Percentiles rank a stretch among this genome's conserved stretches.
These are phyloP conservation scores for Sporobolomyces phaffii DNA, from an alignment of 768 basidiomycete genomes.

Conservation along the genomic window DNA sequence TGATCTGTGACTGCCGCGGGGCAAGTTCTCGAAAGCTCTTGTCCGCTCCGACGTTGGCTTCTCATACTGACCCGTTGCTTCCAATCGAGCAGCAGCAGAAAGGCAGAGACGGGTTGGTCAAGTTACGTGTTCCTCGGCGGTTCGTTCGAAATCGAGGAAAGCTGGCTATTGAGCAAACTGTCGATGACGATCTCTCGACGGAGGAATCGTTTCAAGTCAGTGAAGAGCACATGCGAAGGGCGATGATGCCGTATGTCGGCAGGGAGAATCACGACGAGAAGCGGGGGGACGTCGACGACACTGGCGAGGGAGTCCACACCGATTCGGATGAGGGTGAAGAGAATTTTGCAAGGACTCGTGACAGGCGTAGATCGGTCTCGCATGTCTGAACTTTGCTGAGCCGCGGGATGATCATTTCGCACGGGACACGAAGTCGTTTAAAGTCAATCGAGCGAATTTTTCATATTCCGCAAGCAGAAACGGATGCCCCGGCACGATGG, in stretches of 20 bases:
- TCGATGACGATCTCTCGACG: background rate
- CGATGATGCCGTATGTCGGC: conserved; percentile 2
- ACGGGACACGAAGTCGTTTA: too few species aligned
- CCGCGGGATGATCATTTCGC: too few species aligned
- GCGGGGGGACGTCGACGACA: background rate
- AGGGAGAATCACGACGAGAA: background rate
- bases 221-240: background rate
- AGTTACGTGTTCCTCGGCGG: background rate
- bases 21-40: background rate
- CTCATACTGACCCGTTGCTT: background rate
- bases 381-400: too few species aligned
- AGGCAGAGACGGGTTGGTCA: background rate
- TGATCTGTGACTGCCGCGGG: conserved; percentile 12
- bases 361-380: too few species aligned
- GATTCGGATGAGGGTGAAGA: too few species aligned
- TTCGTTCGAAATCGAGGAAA: background rate
- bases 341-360: too few species aligned
- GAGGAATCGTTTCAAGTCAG: background rate
- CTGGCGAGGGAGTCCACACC: too few species aligned
- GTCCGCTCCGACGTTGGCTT: background rate
- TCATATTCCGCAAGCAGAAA: too few species aligned
- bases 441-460: too few species aligned
- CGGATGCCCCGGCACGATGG: too few species aligned
- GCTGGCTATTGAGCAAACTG: background rate
- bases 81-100: too few species aligned